These are phyloP conservation scores for Solanum megistacrolobum DNA, from an alignment of 257 asterid species.

Conservation along the genomic window DNA sequence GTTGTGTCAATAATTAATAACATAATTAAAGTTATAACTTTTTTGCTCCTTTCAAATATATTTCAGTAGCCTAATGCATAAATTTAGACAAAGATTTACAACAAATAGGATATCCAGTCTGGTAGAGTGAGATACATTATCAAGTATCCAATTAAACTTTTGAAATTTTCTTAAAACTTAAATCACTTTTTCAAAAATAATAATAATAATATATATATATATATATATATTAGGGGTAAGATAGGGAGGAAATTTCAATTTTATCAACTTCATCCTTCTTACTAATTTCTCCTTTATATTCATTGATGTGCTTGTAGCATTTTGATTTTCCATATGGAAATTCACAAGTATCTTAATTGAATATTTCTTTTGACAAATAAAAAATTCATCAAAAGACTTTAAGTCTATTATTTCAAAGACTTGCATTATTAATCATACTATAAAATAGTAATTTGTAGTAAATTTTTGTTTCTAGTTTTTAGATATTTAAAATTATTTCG, in stretches of 20 bases:
- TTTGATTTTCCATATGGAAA: not conserved
- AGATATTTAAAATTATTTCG: no score
- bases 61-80: not conserved
- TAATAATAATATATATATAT: no score
- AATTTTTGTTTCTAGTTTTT: no score
- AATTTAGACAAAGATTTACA: not conserved
- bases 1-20: not conserved
- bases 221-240: no score
- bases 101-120: not conserved
- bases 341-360: not conserved
- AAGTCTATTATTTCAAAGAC: not conserved
- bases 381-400: not conserved
- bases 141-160: not conserved
- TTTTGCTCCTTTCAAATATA: not conserved
- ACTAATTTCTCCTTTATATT: no score
- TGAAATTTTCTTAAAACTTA: not conserved
- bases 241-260: not conserved
- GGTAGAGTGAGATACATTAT: not conserved
- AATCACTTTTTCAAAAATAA: not conserved
- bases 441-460: no score
- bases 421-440: not conserved
- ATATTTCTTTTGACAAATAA: not conserved
- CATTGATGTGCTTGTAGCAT: not conserved
- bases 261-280: not conserved
- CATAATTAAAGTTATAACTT: no score